These are phyloP conservation scores for Leccinum pellstonianum DNA, from an alignment of 768 basidiomycete genomes.

Conservation along the genomic window DNA sequence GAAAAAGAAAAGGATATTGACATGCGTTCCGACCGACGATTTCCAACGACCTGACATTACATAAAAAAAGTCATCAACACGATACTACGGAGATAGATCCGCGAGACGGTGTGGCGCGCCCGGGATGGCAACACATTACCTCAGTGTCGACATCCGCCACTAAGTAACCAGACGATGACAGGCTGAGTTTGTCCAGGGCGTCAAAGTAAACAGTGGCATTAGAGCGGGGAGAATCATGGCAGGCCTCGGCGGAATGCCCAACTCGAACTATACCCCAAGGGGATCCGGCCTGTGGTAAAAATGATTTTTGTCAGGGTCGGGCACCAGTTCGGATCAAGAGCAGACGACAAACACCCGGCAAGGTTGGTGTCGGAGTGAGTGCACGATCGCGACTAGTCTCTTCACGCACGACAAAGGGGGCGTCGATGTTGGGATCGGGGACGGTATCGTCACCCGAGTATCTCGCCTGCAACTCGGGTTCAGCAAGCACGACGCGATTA, in stretches of 20 bases:
- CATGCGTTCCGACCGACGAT: constrained; percentile 11
- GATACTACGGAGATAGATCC: constrained; percentile 1
- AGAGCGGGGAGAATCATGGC: constrained; percentile 9
- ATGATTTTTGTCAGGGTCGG: constrained; percentile 11
- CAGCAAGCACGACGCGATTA: background rate
- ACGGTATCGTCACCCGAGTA: background rate
- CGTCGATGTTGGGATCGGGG: background rate
- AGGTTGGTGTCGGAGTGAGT: background rate
- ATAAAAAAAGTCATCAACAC: too few relatives aligned
- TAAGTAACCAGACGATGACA: constrained; percentile 3
- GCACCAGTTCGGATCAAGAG: background rate
- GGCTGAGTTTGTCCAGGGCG: constrained; percentile 18
- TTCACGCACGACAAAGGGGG: background rate
- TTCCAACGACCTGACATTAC: constrained; percentile 8
- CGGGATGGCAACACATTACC: constrained; percentile 9
- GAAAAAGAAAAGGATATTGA: constrained; percentile 13
- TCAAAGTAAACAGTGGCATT: constrained; percentile 27
- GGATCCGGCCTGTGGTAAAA: constrained; percentile 7
- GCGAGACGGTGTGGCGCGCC: background rate
- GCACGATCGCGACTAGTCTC: background rate
- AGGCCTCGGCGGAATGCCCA: background rate
- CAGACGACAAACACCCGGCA: constrained; percentile 1
- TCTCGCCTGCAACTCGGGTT: background rate
- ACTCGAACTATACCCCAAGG: background rate
- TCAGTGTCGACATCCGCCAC: constrained; percentile 6